Conservation (phyloP, 2,329 filamentous ascomycete genomes). For the Fusarium domesticum region DNA sequence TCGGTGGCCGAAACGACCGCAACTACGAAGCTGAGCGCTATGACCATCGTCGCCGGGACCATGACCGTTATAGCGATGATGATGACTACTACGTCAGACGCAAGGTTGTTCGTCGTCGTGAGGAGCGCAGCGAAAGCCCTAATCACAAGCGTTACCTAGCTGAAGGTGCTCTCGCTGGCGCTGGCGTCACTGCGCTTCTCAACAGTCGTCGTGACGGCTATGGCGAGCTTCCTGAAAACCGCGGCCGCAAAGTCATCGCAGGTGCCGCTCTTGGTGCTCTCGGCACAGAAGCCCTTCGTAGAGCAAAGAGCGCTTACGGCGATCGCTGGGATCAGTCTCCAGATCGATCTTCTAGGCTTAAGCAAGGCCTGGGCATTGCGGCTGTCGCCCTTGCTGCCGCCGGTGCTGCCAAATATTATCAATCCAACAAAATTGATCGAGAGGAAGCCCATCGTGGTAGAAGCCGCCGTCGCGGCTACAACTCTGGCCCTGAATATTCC, state of each 20-base stretch:
- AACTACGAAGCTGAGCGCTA: slow-evolving; percentile 36
- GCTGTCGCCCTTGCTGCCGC: slow-evolving; percentile 62
- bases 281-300: slow-evolving; percentile 58
- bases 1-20: slow-evolving; percentile 36
- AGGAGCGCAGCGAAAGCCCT: slow-evolving; percentile 46
- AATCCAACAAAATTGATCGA: slow-evolving; percentile 57
- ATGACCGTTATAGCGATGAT: slow-evolving; percentile 46
- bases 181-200: slow-evolving; percentile 58
- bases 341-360: slow-evolving; percentile 48
- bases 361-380: slow-evolving; percentile 60
- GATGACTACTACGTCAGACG: slow-evolving; percentile 48
- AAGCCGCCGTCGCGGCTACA: slow-evolving; percentile 44
- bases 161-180: slow-evolving; percentile 63
- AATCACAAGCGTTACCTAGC: slow-evolving; percentile 59
- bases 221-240: slow-evolving; percentile 49
- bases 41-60: slow-evolving; percentile 41
- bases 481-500: slow-evolving; percentile 43
- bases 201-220: slow-evolving; percentile 52
- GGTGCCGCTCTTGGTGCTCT: slow-evolving; percentile 62
- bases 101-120: slow-evolving; percentile 48
- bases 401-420: slow-evolving; percentile 63
- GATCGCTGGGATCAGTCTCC: slow-evolving; percentile 45
- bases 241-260: slow-evolving; percentile 57
- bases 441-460: slow-evolving; percentile 58
- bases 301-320: slow-evolving; percentile 60